A percentile compares a stretch with the other conserved stretches of the same genome.
Evolutionary conservation across 2,329 filamentous ascomycete species (phyloP).

Genomic region (Ascochyta fabae): DNA sequence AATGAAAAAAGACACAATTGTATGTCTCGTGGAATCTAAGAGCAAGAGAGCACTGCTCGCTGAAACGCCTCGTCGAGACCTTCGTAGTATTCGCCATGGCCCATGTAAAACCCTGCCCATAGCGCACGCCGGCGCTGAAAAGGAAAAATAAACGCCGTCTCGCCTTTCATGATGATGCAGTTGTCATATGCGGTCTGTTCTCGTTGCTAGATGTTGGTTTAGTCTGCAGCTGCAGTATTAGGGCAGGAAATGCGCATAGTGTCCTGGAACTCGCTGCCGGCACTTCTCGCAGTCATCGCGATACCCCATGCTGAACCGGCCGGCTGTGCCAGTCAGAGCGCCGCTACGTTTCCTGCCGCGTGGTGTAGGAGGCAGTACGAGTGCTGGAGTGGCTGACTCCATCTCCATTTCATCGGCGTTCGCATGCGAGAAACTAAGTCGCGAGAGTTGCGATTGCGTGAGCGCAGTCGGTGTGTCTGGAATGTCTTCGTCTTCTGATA

Average conservation of each 20-base stretch:
- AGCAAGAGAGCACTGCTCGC: not conserved
- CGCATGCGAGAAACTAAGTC: constrained; percentile 44
- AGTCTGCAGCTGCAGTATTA: not conserved
- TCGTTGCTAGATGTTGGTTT: not conserved
- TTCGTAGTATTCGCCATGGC: not conserved
- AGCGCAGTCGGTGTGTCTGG: constrained; percentile 46
- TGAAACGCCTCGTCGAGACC: not conserved
- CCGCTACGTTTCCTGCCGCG: constrained; percentile 49
- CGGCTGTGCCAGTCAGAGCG: constrained; percentile 44
- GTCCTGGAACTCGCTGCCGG: constrained; percentile 54
- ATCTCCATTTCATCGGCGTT: constrained; percentile 43
- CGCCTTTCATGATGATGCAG: not conserved
- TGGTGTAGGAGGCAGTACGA: constrained; percentile 29
- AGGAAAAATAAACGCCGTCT: not conserved
- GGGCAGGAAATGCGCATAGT: constrained; percentile 57
- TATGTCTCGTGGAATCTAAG: too few species aligned
- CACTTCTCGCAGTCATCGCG: constrained; percentile 59
- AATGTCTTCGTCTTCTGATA: constrained; percentile 49
- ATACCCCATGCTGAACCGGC: constrained; percentile 56
- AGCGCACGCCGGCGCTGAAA: constrained; percentile 1
- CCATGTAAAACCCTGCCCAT: not conserved
- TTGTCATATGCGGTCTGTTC: not conserved
- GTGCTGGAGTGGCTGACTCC: constrained; percentile 19
- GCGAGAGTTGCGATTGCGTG: constrained; percentile 47
- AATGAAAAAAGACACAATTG: not conserved